These are phyloP conservation scores for Boechera divaricarpa DNA, from an alignment of 345 rosid genomes.

Conservation along the genomic window DNA sequence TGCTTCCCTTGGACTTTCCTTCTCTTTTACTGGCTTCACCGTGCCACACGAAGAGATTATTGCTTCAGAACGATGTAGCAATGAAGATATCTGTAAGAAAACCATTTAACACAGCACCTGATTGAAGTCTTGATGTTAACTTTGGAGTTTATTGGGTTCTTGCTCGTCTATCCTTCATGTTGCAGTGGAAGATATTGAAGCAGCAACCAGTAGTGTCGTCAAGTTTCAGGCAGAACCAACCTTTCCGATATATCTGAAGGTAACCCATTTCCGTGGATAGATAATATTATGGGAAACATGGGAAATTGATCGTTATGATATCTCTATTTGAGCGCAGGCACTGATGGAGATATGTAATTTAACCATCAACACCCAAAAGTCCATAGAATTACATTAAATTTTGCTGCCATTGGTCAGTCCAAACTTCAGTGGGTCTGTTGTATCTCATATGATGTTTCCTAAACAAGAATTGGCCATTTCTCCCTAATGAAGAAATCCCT, in stretches of 20 bases:
- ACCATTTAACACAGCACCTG: constrained; percentile 7
- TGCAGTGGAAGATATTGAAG: constrained; percentile 87
- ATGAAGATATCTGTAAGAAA: constrained; percentile 73
- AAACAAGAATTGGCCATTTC: constrained; percentile 57
- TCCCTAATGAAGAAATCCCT: constrained; percentile 2
- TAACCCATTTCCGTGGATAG: constrained; percentile 39
- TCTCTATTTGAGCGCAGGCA: constrained; percentile 66
- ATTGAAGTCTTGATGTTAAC: constrained; percentile 1
- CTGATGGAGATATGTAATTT: constrained; percentile 54
- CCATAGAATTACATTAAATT: constrained; percentile 52
- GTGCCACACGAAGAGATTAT: constrained; percentile 71
- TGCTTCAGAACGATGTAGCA: constrained; percentile 73
- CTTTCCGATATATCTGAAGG: constrained; percentile 92
- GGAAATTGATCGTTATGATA: constrained; percentile 47
- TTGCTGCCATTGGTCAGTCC: constrained; percentile 59
- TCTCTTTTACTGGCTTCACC: constrained; percentile 90
- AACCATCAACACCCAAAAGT: constrained; percentile 50
- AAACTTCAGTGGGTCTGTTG: constrained; percentile 63
- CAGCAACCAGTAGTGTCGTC: constrained; percentile 52
- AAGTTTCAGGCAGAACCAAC: constrained; percentile 80
- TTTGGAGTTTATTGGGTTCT: constrained; percentile 15
- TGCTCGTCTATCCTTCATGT: constrained; percentile 29
- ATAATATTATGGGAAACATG: constrained; percentile 2
- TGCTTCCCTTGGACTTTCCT: constrained; percentile 88
- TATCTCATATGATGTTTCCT: constrained; percentile 46